phyloP scores from a whole-genome alignment of 768 basidiomycete species.

The Astraeus odoratus region DNA sequence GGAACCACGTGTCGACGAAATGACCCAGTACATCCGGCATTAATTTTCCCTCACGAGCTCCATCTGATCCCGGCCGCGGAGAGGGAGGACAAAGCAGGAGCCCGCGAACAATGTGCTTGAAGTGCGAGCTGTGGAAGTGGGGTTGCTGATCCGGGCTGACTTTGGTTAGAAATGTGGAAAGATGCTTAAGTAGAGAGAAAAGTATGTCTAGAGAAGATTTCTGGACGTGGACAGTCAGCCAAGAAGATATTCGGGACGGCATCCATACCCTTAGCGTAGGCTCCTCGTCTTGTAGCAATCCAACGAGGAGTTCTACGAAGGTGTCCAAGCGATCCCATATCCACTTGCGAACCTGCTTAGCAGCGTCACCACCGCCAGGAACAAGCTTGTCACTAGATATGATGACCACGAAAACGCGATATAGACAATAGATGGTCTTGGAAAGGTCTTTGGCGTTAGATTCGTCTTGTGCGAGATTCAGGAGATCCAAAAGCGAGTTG shows the following conservation, averaged over 20 bases:
- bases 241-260: too few relatives aligned
- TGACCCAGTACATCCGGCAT: conserved; percentile 54
- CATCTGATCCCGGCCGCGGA: conserved; percentile 15
- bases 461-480: conserved; percentile 46
- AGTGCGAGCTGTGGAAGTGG: conserved; percentile 62
- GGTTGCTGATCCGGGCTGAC: conserved; percentile 39
- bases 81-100: conserved; percentile 60
- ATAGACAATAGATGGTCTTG: conserved; percentile 76
- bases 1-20: conserved; percentile 69
- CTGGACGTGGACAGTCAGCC: conserved; percentile 29
- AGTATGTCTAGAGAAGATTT: conserved; percentile 66
- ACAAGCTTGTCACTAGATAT: conserved; percentile 54
- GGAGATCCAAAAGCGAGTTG: conserved; percentile 71
- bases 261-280: conserved; percentile 59
- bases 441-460: conserved; percentile 51
- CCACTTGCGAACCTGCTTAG: conserved; percentile 67
- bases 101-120: conserved; percentile 54
- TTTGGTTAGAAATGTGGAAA: conserved; percentile 58
- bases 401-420: conserved; percentile 66
- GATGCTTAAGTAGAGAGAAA: conserved; percentile 68
- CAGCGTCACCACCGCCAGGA: conserved; percentile 43
- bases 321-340: conserved; percentile 65
- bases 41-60: conserved; percentile 30
- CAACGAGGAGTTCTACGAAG: conserved; percentile 63
- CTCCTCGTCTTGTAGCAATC: conserved; percentile 74